These are phyloP conservation scores for Nitzschia inconspicua DNA, from an alignment of 108 stramenopile species.

Conservation along the genomic window DNA sequence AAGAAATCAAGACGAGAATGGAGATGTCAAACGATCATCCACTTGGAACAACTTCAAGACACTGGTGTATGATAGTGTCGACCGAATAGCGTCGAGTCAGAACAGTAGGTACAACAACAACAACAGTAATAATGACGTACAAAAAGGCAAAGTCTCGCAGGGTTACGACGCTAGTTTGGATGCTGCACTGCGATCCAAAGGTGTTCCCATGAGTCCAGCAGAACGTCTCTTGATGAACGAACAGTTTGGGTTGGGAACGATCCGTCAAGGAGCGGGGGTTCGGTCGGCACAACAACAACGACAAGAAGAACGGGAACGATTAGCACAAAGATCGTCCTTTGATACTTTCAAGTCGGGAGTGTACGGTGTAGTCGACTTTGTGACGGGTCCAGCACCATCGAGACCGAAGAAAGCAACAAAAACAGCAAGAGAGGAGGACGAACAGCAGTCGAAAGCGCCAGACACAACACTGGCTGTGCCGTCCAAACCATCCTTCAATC, in stretches of 20 bases:
- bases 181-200: neutral
- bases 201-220: neutral
- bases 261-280: too few relatives aligned
- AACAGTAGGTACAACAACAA: neutral
- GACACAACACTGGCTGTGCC: too few relatives aligned
- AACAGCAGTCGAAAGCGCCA: neutral
- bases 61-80: slow-evolving; percentile 2
- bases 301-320: too few relatives aligned
- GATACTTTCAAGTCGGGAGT: too few relatives aligned
- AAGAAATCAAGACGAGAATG: too few relatives aligned
- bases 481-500: too few relatives aligned
- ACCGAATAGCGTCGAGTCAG: neutral
- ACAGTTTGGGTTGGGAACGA: neutral
- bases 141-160: neutral
- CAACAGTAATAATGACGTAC: neutral
- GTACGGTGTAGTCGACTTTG: too few relatives aligned
- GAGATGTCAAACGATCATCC: too few relatives aligned
- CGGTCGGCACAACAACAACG: too few relatives aligned
- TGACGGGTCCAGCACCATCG: too few relatives aligned
- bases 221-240: neutral
- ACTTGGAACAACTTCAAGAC: slow-evolving; percentile 12
- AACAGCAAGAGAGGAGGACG: neutral
- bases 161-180: neutral
- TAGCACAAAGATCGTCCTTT: too few relatives aligned
- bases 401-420: neutral